A percentile compares a stretch with the other conserved stretches of the same genome.
These are phyloP conservation scores for Lyophyllum decastes DNA, from an alignment of 768 basidiomycete species.

Conservation along the genomic window DNA sequence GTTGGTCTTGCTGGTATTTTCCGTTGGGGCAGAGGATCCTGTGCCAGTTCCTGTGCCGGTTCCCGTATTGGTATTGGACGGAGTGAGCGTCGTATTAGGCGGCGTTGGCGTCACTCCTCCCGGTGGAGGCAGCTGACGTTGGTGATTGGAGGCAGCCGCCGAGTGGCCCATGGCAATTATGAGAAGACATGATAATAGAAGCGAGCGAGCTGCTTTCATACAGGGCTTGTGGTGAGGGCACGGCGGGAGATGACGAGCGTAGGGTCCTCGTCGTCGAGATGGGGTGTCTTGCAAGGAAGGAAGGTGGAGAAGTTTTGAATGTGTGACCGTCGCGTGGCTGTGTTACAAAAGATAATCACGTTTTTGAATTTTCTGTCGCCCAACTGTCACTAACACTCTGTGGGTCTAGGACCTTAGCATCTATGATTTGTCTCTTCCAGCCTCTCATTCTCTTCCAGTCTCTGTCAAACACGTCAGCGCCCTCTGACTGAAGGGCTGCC, in stretches of 20 bases:
- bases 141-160: constrained; percentile 18
- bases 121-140: constrained; percentile 9
- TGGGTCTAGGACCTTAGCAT: neutral
- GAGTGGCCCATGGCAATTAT: constrained; percentile 20
- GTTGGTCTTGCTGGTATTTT: neutral
- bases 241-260: neutral
- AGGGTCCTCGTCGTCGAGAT: constrained; percentile 7
- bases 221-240: constrained; percentile 4
- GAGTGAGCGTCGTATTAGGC: constrained; percentile 9
- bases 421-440: neutral
- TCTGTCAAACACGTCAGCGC: neutral
- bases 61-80: constrained; percentile 5
- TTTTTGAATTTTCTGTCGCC: neutral
- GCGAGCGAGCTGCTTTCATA: constrained; percentile 27
- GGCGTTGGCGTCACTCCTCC: constrained; percentile 13
- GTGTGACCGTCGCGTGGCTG: constrained; percentile 21
- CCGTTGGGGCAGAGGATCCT: neutral
- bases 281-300: constrained; percentile 4
- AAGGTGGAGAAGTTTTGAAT: constrained; percentile 17
- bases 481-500: no score
- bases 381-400: neutral
- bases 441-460: no score
- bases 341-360: constrained; percentile 10
- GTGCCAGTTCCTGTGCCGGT: neutral
- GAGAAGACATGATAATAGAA: constrained; percentile 28